These are phyloP conservation scores for Pseudogymnoascus sp. DNA, from an alignment of 2,329 filamentous ascomycete species.

Conservation along the genomic window DNA sequence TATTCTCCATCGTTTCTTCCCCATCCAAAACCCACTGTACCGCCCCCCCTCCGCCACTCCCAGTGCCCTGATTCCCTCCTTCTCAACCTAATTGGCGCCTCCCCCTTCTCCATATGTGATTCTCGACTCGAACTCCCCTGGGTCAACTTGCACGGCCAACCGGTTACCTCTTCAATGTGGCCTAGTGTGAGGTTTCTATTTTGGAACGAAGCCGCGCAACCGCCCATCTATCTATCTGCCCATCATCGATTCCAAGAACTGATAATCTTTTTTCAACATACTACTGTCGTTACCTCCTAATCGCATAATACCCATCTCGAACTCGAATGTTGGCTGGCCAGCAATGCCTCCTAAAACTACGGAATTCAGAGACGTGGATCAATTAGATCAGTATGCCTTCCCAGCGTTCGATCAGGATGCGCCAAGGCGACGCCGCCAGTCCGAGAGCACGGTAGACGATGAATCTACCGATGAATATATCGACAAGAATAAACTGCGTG, in stretches of 20 bases:
- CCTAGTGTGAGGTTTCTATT: slow-evolving; percentile 1
- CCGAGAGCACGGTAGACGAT: slow-evolving; percentile 26
- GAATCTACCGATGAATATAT: slow-evolving; percentile 18
- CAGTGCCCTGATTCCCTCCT: background rate
- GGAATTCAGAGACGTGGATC: background rate
- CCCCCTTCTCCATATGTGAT: background rate
- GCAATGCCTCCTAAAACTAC: slow-evolving; percentile 1
- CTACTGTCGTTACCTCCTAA: background rate
- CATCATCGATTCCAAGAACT: background rate
- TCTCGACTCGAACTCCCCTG: background rate
- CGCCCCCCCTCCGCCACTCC: background rate
- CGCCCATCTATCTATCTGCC: background rate
- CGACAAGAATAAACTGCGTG: slow-evolving; percentile 38
- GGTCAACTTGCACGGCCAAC: background rate
- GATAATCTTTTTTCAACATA: background rate
- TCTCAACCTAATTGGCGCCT: background rate
- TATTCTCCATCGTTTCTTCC: background rate
- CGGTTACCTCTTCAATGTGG: background rate
- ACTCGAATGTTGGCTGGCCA: slow-evolving; percentile 1
- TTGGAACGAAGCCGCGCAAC: background rate
- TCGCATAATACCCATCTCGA: background rate
- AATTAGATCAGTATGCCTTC: slow-evolving; percentile 25
- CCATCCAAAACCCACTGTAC: slow-evolving; percentile 5
- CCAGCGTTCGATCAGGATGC: slow-evolving; percentile 22
- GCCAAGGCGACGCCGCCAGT: slow-evolving; percentile 19